phyloP scores from a whole-genome alignment of 2,329 filamentous ascomycete species.

The Metarhizium robertsii region DNA sequence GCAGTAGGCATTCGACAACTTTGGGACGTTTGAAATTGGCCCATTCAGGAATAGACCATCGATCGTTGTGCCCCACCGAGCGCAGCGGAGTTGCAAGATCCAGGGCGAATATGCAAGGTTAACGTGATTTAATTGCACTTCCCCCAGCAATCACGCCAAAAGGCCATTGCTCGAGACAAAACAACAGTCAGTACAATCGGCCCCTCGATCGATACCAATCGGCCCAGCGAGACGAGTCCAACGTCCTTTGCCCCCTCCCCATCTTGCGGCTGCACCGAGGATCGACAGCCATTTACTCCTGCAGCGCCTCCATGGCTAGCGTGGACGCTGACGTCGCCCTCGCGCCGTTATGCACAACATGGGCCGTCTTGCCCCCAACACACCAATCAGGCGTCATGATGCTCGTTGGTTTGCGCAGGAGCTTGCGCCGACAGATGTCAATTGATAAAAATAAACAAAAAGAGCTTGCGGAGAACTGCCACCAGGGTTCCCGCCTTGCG shows the following conservation, averaged over 20 bases:
- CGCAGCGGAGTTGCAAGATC: too few relatives aligned
- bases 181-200: not conserved
- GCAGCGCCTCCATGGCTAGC: constrained; percentile 1
- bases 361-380: not conserved
- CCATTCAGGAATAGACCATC: too few relatives aligned
- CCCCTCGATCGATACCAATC: too few relatives aligned
- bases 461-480: not conserved
- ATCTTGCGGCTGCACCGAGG: too few relatives aligned
- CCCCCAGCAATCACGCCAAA: not conserved
- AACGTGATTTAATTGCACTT: not conserved
- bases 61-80: too few relatives aligned
- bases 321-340: not conserved
- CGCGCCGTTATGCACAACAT: not conserved
- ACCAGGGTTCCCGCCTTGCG: not conserved
- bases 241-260: too few relatives aligned
- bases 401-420: not conserved
- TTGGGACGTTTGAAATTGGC: too few relatives aligned
- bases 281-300: not conserved
- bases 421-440: not conserved
- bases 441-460: constrained; percentile 2
- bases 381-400: not conserved
- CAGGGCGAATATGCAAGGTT: not conserved
- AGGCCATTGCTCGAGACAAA: not conserved
- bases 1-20: too few relatives aligned
- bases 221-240: too few relatives aligned